Conservation (phyloP, 2,329 filamentous ascomycete genomes). For the Cryphonectria parasitica region DNA sequence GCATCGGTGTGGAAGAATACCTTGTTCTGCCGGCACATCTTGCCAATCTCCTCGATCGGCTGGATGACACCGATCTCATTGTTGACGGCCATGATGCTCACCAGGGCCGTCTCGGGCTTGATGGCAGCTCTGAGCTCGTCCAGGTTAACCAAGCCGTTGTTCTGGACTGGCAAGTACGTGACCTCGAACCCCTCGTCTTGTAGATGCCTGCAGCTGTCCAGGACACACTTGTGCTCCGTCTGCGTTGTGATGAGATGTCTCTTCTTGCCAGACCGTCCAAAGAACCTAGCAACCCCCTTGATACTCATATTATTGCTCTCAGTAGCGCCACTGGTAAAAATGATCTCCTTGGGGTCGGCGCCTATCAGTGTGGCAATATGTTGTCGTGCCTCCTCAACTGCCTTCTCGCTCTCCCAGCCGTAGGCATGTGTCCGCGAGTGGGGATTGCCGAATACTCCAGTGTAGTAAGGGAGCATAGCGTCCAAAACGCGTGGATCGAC, state of each 20-base stretch:
- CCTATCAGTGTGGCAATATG: conserved; percentile 87
- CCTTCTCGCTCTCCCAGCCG: conserved; percentile 97
- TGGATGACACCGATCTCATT: conserved; percentile 99
- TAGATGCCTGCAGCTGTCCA: conserved; percentile 95
- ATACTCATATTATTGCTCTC: conserved; percentile 99
- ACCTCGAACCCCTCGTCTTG: conserved; percentile 96
- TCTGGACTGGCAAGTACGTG: conserved; percentile 92
- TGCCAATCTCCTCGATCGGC: conserved; percentile 90
- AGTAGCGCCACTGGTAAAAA: conserved; percentile 96
- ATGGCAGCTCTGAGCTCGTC: conserved; percentile 86
- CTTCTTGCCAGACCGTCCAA: conserved; percentile 91
- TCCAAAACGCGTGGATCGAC: conserved; percentile 93
- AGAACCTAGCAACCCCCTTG: conserved; percentile 96
- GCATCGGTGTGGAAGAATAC: conserved; percentile 98
- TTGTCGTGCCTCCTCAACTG: conserved; percentile 82
- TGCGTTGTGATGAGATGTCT: conserved; percentile 97
- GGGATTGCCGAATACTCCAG: conserved; percentile 93
- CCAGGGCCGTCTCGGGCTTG: conserved; percentile 84
- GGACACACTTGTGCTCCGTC: conserved; percentile 98
- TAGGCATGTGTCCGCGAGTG: conserved; percentile 98
- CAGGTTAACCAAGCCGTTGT: conserved; percentile 83
- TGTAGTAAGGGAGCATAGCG: conserved; percentile 94
- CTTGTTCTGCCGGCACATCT: conserved; percentile 87
- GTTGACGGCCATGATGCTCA: conserved; percentile 99
- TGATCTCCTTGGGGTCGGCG: conserved; percentile 95